A percentile compares a stretch with the other conserved stretches of the same genome.
Evolutionary conservation across 2,329 filamentous ascomycete species (phyloP).

Genomic region (Stachybotrys chlorohalonatus): DNA sequence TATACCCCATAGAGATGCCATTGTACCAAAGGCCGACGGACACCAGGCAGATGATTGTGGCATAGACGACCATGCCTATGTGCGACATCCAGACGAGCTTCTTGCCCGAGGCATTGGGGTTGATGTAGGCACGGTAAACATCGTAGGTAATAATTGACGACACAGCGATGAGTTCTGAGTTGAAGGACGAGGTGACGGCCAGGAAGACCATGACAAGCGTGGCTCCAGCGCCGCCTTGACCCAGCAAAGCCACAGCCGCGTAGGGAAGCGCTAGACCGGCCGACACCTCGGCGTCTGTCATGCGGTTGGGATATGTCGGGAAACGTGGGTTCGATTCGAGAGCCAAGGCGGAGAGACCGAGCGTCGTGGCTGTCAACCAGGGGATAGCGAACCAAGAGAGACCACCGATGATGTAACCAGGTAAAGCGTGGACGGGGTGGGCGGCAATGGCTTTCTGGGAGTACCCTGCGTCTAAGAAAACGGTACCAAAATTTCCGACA

Average conservation of each 20-base stretch:
- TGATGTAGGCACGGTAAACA: constrained; percentile 79
- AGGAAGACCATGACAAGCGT: constrained; percentile 80
- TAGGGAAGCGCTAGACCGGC: constrained; percentile 80
- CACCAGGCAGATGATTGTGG: constrained; percentile 68
- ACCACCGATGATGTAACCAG: constrained; percentile 81
- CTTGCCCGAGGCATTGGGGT: constrained; percentile 65
- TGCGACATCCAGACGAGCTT: constrained; percentile 75
- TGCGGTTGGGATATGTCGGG: constrained; percentile 64
- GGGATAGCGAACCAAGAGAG: constrained; percentile 90
- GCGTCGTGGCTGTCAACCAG: constrained; percentile 80
- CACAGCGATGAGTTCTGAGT: constrained; percentile 76
- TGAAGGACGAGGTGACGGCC: constrained; percentile 79
- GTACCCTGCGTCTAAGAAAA: constrained; percentile 82
- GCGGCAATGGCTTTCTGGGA: constrained; percentile 93
- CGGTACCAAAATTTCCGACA: constrained; percentile 74
- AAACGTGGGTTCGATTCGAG: constrained; percentile 66
- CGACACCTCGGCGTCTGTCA: constrained; percentile 64
- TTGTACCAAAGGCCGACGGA: constrained; percentile 66
- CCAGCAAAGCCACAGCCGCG: constrained; percentile 74
- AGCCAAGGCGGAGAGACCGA: constrained; percentile 74
- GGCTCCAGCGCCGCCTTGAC: constrained; percentile 69
- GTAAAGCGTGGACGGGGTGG: constrained; percentile 73
- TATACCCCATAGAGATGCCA: constrained; percentile 78
- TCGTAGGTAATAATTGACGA: constrained; percentile 84
- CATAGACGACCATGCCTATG: constrained; percentile 59